phyloP scores from a whole-genome alignment of 2,329 filamentous ascomycete genomes.

The Neoarthrinium moseri region DNA sequence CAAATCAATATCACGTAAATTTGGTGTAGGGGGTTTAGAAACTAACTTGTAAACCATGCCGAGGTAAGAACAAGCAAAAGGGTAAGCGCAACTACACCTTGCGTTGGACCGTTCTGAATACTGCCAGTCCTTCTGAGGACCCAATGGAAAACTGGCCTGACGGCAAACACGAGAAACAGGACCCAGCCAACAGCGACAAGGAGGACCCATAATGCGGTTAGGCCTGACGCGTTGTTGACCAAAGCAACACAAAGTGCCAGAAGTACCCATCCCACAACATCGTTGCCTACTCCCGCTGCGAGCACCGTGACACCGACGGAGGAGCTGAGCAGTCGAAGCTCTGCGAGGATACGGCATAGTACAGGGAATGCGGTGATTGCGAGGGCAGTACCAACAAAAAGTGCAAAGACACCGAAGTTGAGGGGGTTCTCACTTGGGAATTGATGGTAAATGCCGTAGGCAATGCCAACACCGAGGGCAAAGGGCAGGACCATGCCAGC shows the following conservation, averaged over 20 bases:
- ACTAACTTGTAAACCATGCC: conserved; percentile 54
- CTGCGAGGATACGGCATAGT: conserved; percentile 87
- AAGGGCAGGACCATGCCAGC: conserved; percentile 73
- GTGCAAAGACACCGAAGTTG: conserved; percentile 41
- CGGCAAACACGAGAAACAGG: conserved; percentile 69
- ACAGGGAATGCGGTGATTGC: conserved; percentile 92
- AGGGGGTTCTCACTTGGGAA: conserved; percentile 46
- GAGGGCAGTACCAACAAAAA: conserved; percentile 91
- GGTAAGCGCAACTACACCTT: conserved; percentile 80
- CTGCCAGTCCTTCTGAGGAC: conserved; percentile 71
- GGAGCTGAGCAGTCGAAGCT: conserved; percentile 81
- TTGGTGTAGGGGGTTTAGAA: too few relatives aligned
- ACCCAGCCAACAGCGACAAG: conserved; percentile 74
- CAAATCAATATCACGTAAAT: too few relatives aligned
- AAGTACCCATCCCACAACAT: conserved; percentile 88
- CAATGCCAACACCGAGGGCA: conserved; percentile 67
- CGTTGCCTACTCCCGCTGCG: conserved; percentile 89
- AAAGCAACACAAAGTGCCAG: conserved; percentile 90
- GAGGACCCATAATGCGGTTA: conserved; percentile 83
- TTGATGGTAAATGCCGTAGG: conserved; percentile 67
- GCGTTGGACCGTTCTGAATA: conserved; percentile 83
- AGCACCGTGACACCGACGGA: conserved; percentile 87
- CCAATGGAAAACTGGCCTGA: conserved; percentile 75
- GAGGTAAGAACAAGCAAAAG: conserved; percentile 73
- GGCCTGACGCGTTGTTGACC: conserved; percentile 80